Conservation (phyloP, 805 yeast species). For the Kuraishia ogatae region DNA sequence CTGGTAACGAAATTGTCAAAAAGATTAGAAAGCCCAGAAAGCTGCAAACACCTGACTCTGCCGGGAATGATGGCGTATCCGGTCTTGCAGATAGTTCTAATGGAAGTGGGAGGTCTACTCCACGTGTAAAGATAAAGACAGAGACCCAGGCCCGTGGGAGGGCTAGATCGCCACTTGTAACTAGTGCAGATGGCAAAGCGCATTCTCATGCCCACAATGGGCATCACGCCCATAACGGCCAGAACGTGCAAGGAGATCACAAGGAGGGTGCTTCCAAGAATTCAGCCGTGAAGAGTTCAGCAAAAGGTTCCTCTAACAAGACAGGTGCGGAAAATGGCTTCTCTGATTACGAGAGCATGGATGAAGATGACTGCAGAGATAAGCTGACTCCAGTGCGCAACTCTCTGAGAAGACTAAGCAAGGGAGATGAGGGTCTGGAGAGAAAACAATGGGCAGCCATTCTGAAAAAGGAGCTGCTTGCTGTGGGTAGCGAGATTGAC, state of each 20-base stretch:
- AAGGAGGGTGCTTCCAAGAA: not conserved
- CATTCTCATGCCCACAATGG: not conserved
- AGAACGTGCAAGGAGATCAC: not conserved
- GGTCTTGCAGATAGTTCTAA: not conserved
- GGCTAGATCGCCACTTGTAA: not conserved
- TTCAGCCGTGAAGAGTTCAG: not conserved
- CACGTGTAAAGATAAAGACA: not conserved
- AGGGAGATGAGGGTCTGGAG: constrained; percentile 66
- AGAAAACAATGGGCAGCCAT: constrained; percentile 72
- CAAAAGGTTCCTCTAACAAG: not conserved
- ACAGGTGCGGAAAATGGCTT: not conserved
- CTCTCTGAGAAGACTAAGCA: constrained; percentile 56
- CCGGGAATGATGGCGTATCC: not conserved
- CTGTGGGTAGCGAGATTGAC: constrained; percentile 66
- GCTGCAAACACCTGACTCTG: constrained; percentile 3
- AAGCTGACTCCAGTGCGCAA: constrained; percentile 58
- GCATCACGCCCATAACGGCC: not conserved
- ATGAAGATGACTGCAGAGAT: constrained; percentile 57
- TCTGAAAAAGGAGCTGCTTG: constrained; percentile 57
- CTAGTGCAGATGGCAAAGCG: not conserved
- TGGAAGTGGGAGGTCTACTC: constrained; percentile 2
- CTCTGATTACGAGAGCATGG: constrained; percentile 43
- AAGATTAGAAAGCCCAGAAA: constrained; percentile 11
- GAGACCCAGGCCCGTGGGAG: not conserved
- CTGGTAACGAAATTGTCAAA: constrained; percentile 6